Conservation (phyloP, 2,329 filamentous ascomycete species). For the Exophiala bonariae region DNA sequence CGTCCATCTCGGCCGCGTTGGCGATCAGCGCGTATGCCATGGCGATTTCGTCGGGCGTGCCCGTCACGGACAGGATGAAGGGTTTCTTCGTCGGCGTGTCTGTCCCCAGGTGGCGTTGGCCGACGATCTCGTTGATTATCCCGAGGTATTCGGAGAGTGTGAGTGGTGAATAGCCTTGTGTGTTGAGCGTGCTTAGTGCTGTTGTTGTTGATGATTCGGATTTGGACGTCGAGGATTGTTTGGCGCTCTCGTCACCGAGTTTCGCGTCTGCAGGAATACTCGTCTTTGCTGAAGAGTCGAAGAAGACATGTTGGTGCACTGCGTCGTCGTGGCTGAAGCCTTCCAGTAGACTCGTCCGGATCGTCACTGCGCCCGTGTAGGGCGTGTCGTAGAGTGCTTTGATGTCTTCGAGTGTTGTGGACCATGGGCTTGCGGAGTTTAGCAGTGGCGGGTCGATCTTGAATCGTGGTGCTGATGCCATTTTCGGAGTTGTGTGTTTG, state of each 20-base stretch:
- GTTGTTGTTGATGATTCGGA: slow-evolving; percentile 11
- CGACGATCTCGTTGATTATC: slow-evolving; percentile 53
- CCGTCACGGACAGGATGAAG: slow-evolving; percentile 68
- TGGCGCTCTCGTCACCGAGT: slow-evolving; percentile 33
- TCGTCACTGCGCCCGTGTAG: slow-evolving; percentile 72
- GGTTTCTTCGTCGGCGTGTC: slow-evolving; percentile 46
- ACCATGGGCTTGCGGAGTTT: slow-evolving; percentile 77
- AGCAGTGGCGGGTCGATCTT: slow-evolving; percentile 65
- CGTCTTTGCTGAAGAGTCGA: slow-evolving; percentile 20
- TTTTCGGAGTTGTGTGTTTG: too few relatives aligned
- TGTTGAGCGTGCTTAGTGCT: slow-evolving; percentile 56
- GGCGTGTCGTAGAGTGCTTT: slow-evolving; percentile 59
- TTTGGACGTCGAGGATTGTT: slow-evolving; percentile 25
- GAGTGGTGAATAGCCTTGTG: slow-evolving; percentile 71
- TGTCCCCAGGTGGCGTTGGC: slow-evolving; percentile 28
- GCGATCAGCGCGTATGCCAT: slow-evolving; percentile 56
- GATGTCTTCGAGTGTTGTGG: slow-evolving; percentile 65
- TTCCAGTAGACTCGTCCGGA: slow-evolving; percentile 64
- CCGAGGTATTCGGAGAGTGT: slow-evolving; percentile 59
- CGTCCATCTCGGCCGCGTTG: slow-evolving; percentile 38
- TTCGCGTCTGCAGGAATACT: slow-evolving; percentile 13
- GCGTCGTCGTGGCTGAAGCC: slow-evolving; percentile 62
- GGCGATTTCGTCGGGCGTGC: slow-evolving; percentile 57
- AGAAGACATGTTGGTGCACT: slow-evolving; percentile 53
- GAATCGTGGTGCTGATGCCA: slow-evolving; percentile 10